Conservation (phyloP, 257 asterid genomes). For the Linderniella brevidens region DNA sequence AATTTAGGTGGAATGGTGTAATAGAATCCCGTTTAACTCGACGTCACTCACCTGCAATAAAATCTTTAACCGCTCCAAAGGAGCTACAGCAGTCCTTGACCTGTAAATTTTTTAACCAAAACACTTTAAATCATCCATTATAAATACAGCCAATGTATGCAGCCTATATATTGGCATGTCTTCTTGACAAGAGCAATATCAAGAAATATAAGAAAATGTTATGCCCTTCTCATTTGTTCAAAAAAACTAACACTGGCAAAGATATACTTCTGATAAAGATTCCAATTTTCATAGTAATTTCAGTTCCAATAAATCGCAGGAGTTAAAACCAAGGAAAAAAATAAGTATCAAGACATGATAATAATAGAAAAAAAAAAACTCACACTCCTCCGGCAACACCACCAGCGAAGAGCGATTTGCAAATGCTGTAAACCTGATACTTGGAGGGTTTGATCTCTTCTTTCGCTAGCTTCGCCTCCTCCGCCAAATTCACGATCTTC, state of each 20-base stretch:
- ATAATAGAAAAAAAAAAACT: slow-evolving; percentile 12
- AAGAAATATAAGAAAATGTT: too few relatives aligned
- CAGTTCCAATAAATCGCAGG: not conserved
- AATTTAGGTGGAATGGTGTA: too few relatives aligned
- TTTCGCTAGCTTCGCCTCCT: slow-evolving; percentile 89
- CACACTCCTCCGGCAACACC: slow-evolving; percentile 98
- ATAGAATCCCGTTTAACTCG: too few relatives aligned
- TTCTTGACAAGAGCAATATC: too few relatives aligned
- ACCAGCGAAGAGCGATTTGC: slow-evolving; percentile 88
- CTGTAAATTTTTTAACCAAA: slow-evolving; percentile 21
- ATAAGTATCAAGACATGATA: not conserved
- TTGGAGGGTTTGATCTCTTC: slow-evolving; percentile 68
- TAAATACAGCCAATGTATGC: not conserved
- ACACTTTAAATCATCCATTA: not conserved
- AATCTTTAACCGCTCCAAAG: slow-evolving; percentile 90
- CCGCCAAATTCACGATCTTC: slow-evolving; percentile 84
- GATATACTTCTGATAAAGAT: too few relatives aligned
- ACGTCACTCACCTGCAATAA: slow-evolving; percentile 61
- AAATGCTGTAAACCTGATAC: slow-evolving; percentile 43
- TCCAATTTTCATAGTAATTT: too few relatives aligned
- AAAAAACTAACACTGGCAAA: too few relatives aligned
- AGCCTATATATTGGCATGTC: too few relatives aligned
- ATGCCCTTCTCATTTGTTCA: too few relatives aligned
- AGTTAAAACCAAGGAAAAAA: not conserved
- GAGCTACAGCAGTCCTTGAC: slow-evolving; percentile 97